Conservation (phyloP, 257 asterid species). For the Linaria vulgaris region DNA sequence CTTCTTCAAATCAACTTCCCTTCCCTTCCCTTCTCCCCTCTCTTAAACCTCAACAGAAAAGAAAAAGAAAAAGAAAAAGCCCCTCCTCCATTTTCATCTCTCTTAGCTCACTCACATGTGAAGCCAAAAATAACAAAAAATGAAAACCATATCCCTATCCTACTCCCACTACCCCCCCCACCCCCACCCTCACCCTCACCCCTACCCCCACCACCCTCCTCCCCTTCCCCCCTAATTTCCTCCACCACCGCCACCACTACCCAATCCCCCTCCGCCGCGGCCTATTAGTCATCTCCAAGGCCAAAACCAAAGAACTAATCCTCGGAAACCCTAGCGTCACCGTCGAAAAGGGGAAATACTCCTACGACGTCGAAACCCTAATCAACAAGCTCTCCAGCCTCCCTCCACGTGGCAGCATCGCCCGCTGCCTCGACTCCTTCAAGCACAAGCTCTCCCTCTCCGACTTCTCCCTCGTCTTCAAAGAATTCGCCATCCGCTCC, state of each 20-base stretch:
- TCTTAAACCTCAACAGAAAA: too few relatives aligned
- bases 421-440: conserved; percentile 86
- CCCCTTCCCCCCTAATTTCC: conserved; percentile 26
- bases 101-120: conserved; percentile 18
- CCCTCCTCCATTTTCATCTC: conserved; percentile 28
- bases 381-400: conserved; percentile 93
- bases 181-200: too few relatives aligned
- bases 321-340: conserved; percentile 84
- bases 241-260: conserved; percentile 30
- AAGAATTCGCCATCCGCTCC: conserved; percentile 82
- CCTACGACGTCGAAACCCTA: conserved; percentile 92
- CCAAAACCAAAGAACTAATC: conserved; percentile 63
- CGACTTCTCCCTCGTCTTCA: conserved; percentile 73
- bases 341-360: conserved; percentile 91
- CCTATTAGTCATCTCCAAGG: conserved; percentile 46
- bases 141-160: conserved; percentile 49
- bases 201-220: conserved; percentile 47
- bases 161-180: conserved; percentile 39
- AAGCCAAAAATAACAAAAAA: conserved; percentile 17
- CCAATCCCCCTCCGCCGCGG: conserved; percentile 38
- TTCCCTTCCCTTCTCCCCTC: too few relatives aligned
- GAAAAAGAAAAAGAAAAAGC: too few relatives aligned
- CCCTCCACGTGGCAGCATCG: conserved; percentile 98
- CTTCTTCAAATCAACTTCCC: too few relatives aligned
- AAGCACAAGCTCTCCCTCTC: conserved; percentile 87